Evolutionary conservation across 768 basidiomycete species (phyloP), one percentile per base, ranked within the genome.

Genomic region (Boletus barrowsii): DNA sequence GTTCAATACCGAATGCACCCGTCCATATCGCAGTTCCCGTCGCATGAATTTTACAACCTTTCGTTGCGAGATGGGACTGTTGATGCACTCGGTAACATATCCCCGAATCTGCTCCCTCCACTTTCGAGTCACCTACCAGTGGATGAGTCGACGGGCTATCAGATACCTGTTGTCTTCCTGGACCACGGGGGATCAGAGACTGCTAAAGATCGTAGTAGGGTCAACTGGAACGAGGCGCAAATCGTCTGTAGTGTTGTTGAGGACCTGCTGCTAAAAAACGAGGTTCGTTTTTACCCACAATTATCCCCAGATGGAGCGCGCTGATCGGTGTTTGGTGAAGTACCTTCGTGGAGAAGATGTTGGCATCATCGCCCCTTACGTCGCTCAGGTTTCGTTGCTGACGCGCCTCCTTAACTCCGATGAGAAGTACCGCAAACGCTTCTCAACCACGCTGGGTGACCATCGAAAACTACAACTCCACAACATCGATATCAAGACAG

Each of bases 1-100:
- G 80, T 83, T n/a, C 94, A 98, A 72, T 98, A 97, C 63, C 86
- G 94, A 35, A 98, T 98, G 94, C 93, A 95, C 62, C 95, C 94
- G 13, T 76, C 76, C 36, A 93, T 98, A 61, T 91, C 94, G 2
- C 78, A 78, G 20, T 98, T 98, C 75, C 93, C 95, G 10, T 85
- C 88, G 36, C 67, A 75, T 26, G 87, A 92, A 55, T 97, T 97
- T 68, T 98, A 98, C 73, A 74, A 83, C 41, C 75, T 76, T 26
- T 75, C 79, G 1, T 66, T 97, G 43, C 76, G 75, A 40, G 88
- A 96, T 66, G 93, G 93, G 15, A 93, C 90, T 1, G 79, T 87
- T 22, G 83, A 86, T 56, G 44, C 55, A 11, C 51, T 59, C 8
- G 82, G 83, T 6, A 69, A 70, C 22, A 72, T 86, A 18, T 62